phyloP scores from a whole-genome alignment of 2,329 filamentous ascomycete species.

The Fusarium protoensiforme region DNA sequence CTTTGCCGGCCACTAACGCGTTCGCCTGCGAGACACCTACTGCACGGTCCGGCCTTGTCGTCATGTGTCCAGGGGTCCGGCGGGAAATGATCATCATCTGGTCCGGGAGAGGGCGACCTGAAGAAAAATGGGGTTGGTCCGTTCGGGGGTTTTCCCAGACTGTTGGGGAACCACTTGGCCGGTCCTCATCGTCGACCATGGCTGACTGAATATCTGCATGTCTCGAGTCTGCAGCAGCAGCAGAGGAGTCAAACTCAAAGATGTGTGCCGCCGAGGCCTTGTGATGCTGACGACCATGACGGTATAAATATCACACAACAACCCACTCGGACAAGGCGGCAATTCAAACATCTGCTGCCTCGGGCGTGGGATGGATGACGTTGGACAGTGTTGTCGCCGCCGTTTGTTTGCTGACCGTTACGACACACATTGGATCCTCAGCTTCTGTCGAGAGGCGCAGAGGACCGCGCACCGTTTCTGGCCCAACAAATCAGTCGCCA shows the following conservation, averaged over 20 bases:
- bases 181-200: neutral
- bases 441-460: neutral
- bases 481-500: constrained; percentile 7
- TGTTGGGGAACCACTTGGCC: constrained; percentile 20
- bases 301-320: constrained; percentile 29
- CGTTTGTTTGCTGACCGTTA: constrained; percentile 4
- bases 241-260: neutral
- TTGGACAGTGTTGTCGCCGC: neutral
- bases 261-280: constrained; percentile 2
- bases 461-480: neutral
- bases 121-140: neutral
- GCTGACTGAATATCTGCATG: constrained; percentile 8
- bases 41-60: constrained; percentile 35
- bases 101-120: neutral
- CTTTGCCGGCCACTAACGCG: constrained; percentile 34
- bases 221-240: neutral
- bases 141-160: constrained; percentile 3
- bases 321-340: constrained; percentile 10
- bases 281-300: constrained; percentile 26
- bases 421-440: neutral
- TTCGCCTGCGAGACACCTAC: constrained; percentile 36
- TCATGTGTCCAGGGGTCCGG: constrained; percentile 34
- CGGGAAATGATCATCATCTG: constrained; percentile 2
- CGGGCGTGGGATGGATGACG: constrained; percentile 16
- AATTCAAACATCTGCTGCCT: constrained; percentile 6